phyloP scores from a whole-genome alignment of 2,329 filamentous ascomycete species.

The Ambrosiella beaveri region DNA sequence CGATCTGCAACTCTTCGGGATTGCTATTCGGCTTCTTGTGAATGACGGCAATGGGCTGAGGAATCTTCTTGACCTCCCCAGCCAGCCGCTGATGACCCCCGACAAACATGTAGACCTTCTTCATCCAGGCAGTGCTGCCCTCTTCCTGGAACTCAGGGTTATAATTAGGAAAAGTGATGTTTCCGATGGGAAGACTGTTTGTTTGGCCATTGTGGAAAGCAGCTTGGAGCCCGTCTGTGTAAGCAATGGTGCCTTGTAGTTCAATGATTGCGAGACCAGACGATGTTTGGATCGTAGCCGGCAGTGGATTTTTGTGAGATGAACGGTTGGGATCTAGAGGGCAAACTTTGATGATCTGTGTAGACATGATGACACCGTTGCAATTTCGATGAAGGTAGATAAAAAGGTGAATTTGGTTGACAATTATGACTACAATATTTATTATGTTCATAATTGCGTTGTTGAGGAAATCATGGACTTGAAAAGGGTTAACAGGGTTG shows the following conservation, averaged over 20 bases:
- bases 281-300: conserved; percentile 71
- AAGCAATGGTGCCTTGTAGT: conserved; percentile 77
- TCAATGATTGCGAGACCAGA: conserved; percentile 79
- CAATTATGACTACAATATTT: no score
- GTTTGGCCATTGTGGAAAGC: conserved; percentile 14
- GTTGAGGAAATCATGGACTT: no score
- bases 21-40: conserved; percentile 28
- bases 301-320: conserved; percentile 40
- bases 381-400: not conserved
- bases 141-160: conserved; percentile 29
- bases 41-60: conserved; percentile 63
- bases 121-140: conserved; percentile 65
- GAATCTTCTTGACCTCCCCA: conserved; percentile 78
- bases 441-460: no score
- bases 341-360: conserved; percentile 22
- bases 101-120: conserved; percentile 71
- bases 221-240: conserved; percentile 30
- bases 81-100: conserved; percentile 76
- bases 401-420: no score
- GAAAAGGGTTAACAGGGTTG: not conserved
- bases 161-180: conserved; percentile 64
- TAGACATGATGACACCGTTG: not conserved
- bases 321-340: conserved; percentile 18
- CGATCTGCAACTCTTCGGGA: conserved; percentile 51
- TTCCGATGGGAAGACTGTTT: conserved; percentile 41